Evolutionary conservation across 306 rosid genomes (phyloP).

Genomic region (Inga laurina): DNA sequence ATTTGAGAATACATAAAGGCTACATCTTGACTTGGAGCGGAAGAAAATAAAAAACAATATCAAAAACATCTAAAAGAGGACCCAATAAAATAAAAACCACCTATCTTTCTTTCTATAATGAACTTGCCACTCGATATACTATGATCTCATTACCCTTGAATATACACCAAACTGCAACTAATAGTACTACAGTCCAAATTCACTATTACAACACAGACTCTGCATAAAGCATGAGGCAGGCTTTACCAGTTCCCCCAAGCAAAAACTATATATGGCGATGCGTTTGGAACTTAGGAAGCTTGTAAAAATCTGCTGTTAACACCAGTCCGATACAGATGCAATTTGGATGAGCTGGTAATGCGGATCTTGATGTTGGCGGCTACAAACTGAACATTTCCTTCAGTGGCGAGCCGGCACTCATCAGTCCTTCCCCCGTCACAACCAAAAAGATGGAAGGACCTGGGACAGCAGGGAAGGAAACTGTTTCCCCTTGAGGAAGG

Average conservation of each 20-base stretch:
- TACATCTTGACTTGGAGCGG: neutral
- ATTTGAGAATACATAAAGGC: neutral
- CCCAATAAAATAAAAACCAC: constrained; percentile 8
- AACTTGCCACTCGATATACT: constrained; percentile 19
- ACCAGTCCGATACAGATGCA: constrained; percentile 79
- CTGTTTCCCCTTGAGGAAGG: too few species aligned
- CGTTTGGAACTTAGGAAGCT: constrained; percentile 25
- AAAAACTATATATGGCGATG: neutral
- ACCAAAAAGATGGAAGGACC: too few species aligned
- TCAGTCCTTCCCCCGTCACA: too few species aligned
- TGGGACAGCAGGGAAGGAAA: too few species aligned
- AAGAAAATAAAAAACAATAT: neutral
- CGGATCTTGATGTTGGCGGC: constrained; percentile 70
- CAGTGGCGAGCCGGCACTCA: too few species aligned
- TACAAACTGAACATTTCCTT: constrained; percentile 60
- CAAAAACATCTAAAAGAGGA: neutral
- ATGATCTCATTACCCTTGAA: constrained; percentile 33
- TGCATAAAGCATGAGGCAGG: constrained; percentile 26
- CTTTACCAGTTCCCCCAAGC: neutral
- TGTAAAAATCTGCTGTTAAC: constrained; percentile 69
- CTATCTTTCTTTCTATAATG: constrained; percentile 20
- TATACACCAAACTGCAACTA: constrained; percentile 38
- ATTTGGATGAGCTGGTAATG: constrained; percentile 53
- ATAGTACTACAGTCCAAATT: constrained; percentile 4
- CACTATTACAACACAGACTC: constrained; percentile 15